phyloP scores from a whole-genome alignment of 2,329 filamentous ascomycete genomes.

The Grosmannia penicillata region DNA sequence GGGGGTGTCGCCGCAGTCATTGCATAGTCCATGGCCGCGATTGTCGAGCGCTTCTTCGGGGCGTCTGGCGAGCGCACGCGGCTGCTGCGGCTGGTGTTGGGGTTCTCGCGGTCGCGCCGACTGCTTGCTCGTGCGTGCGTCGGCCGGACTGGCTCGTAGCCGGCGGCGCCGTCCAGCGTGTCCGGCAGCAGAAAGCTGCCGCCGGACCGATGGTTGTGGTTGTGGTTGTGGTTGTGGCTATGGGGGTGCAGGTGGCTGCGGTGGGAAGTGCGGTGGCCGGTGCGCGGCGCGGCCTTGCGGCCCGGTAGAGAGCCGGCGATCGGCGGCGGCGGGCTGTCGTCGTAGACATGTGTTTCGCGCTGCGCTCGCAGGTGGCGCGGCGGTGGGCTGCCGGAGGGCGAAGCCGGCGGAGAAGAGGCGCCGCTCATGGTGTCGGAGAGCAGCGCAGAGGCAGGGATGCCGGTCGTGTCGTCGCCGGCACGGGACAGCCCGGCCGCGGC shows the following conservation, averaged over 20 bases:
- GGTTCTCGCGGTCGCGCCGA: neutral
- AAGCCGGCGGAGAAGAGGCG: too few relatives aligned
- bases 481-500: too few relatives aligned
- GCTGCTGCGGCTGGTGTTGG: neutral
- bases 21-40: too few relatives aligned
- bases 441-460: too few relatives aligned
- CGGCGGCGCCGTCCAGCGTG: neutral
- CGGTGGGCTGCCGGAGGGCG: too few relatives aligned
- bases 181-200: slow-evolving; percentile 3
- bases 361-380: too few relatives aligned
- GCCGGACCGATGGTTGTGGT: slow-evolving; percentile 1
- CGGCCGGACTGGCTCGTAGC: neutral
- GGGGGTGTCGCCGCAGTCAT: too few relatives aligned
- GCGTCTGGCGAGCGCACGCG: neutral
- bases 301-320: neutral
- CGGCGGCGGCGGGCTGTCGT: neutral
- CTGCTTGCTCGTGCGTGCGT: neutral
- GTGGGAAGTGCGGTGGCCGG: neutral
- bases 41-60: neutral
- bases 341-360: neutral
- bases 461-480: too few relatives aligned
- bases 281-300: neutral
- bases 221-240: neutral
- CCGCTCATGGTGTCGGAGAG: too few relatives aligned
- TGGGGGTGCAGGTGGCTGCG: neutral